Evolutionary conservation across 164 flowering plant species (phyloP), one percentile per base, ranked within the genome.

Genomic region (Litsea cubeba): DNA sequence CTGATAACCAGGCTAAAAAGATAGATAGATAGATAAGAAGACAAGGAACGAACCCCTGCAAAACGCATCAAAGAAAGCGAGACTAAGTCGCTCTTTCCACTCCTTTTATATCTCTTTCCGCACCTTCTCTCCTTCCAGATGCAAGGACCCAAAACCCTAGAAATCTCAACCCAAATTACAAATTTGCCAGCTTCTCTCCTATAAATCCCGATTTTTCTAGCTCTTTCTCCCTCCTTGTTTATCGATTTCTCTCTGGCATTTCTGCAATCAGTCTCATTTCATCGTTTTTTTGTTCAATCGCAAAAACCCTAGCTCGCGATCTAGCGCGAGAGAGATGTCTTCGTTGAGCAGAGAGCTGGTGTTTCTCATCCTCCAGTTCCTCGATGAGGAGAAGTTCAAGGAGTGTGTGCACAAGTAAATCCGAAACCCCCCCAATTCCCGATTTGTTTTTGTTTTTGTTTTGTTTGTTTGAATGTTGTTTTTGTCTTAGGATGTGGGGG

Each of bases 291-390:
- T 5, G 5, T 30, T 30, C 35, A 30, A 30, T 30, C 5, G 35
- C 35, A 30, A 30, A 40, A 40, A 40, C 46, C 46, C 46, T 40
- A 40, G 46, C 46, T 40, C 46, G 46, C 84, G 22, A 89, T 89
- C 46, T 4, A 35, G 7, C 46, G 46, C 10, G 46, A 35, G 73
- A 93, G 46, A 40, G 72, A 93, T 93, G 98, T 82, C 92, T 77
- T 91, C 96, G 67, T 81, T 91, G 76, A 93, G 96, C 82, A 87
- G 94, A 75, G 98, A 93, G 82, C 87, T 93, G 88, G 98, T 93
- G 82, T 91, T 93, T 74, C 88, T 93, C 20, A 92, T 92, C 81
- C 91, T 93, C 23, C 97, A 92, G 74, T 91, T 93, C 51, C 91
- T 93, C 1, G 96, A 91, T 30, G 96, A 93, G 77, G 98, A 93